A percentile compares a stretch with the other conserved stretches of the same genome.
Evolutionary conservation across 345 rosid species (phyloP).

Genomic region (Populus alba): DNA sequence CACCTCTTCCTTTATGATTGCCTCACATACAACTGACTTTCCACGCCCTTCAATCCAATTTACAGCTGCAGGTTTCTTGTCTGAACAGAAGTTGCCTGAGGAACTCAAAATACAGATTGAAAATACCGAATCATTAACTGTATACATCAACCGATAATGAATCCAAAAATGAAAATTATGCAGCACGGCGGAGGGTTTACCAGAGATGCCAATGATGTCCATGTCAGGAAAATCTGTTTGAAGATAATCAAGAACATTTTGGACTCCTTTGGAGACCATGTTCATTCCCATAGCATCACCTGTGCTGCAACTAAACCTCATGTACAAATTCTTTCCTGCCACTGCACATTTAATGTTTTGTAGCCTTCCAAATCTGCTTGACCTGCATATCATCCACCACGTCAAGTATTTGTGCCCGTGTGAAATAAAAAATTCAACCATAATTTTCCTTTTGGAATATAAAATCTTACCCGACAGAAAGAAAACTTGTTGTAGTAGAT

Average conservation of each 20-base stretch:
- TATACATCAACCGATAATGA: neutral
- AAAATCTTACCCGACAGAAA: neutral
- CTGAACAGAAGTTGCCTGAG: constrained; percentile 77
- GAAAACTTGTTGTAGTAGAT: neutral
- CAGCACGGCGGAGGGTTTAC: constrained; percentile 22
- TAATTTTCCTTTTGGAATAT: neutral
- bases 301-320: constrained; percentile 72
- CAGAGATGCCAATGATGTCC: constrained; percentile 80
- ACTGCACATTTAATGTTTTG: constrained; percentile 55
- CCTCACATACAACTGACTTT: constrained; percentile 60
- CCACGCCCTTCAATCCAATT: constrained; percentile 47
- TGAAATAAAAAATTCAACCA: neutral
- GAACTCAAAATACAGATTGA: constrained; percentile 34
- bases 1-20: constrained; percentile 64
- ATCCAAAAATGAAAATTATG: neutral
- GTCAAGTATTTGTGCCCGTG: neutral
- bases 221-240: constrained; percentile 77
- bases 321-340: constrained; percentile 77
- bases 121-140: neutral
- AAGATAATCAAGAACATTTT: constrained; percentile 81
- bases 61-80: constrained; percentile 60
- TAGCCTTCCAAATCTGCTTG: constrained; percentile 73
- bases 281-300: constrained; percentile 99
- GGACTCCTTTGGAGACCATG: constrained; percentile 94
- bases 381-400: constrained; percentile 42